phyloP scores from a whole-genome alignment of 2,329 filamentous ascomycete species.

The Diaporthe sp. region DNA sequence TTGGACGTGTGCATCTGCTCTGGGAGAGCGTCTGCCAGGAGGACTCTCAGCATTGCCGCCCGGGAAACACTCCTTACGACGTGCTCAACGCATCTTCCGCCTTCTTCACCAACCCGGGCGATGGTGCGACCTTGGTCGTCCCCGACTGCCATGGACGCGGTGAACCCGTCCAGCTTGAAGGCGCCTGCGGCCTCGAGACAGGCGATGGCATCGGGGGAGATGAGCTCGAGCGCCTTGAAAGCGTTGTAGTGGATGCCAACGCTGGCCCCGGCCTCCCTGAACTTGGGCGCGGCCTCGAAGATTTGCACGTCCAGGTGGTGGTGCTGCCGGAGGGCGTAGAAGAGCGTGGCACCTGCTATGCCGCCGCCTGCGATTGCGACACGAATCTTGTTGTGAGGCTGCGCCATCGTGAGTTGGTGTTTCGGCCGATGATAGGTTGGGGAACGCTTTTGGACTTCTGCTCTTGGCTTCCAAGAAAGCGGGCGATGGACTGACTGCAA shows the following conservation, averaged over 20 bases:
- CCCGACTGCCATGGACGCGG: constrained; percentile 15
- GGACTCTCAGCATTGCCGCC: constrained; percentile 45
- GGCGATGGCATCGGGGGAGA: constrained; percentile 36
- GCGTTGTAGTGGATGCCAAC: constrained; percentile 45
- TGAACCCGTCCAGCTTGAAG: constrained; percentile 34
- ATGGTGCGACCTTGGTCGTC: constrained; percentile 15
- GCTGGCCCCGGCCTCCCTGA: constrained; percentile 44
- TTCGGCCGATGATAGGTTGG: not conserved
- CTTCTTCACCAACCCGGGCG: not conserved
- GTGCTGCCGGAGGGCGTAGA: constrained; percentile 41
- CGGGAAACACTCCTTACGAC: constrained; percentile 33
- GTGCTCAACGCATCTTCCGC: constrained; percentile 2
- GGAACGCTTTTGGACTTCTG: not conserved
- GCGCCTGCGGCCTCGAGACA: constrained; percentile 43
- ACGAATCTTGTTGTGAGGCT: constrained; percentile 7
- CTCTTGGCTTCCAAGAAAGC: not conserved
- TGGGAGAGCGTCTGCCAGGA: constrained; percentile 40
- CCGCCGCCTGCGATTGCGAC: constrained; percentile 38
- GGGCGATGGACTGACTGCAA: not conserved
- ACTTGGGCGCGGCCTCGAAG: constrained; percentile 43
- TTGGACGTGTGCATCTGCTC: constrained; percentile 38
- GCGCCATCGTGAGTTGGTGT: not conserved
- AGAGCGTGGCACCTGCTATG: constrained; percentile 39
- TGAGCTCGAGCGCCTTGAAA: constrained; percentile 44
- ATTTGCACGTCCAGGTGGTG: constrained; percentile 44